These are phyloP conservation scores for Syzygium oleosum DNA, from an alignment of 345 rosid genomes.

Conservation along the genomic window DNA sequence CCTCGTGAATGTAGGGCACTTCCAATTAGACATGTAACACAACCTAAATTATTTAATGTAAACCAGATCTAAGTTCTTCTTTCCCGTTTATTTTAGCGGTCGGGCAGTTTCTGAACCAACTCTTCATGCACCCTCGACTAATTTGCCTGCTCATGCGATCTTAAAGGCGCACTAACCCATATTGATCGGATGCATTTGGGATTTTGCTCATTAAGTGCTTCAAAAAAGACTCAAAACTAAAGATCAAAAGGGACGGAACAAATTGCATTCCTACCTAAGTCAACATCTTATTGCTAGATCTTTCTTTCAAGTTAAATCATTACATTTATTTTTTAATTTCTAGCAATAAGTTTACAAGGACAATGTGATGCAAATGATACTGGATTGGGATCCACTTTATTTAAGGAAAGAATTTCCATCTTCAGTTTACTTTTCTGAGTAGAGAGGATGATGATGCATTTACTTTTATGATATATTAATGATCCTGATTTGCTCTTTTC, in stretches of 20 bases:
- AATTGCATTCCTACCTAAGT: background rate
- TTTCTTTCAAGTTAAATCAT: background rate
- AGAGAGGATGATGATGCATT: background rate
- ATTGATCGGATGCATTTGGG: background rate
- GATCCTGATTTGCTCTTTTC: background rate
- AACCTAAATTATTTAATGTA: background rate
- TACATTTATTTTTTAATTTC: background rate
- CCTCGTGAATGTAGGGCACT: background rate
- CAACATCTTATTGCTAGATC: background rate
- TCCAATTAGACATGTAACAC: background rate
- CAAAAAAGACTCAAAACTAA: background rate
- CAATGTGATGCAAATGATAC: background rate
- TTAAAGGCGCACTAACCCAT: background rate
- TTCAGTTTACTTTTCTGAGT: background rate
- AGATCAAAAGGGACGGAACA: background rate
- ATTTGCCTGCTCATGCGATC: background rate
- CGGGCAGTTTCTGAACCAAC: accelerated
- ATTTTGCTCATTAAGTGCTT: background rate
- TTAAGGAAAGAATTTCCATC: background rate
- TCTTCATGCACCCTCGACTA: background rate
- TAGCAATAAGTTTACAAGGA: background rate
- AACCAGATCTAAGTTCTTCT: background rate
- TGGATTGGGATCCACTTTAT: background rate
- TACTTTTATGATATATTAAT: background rate
- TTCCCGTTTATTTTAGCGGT: background rate